Base-by-base conservation (phyloP, 2,329 filamentous ascomycete species). In the Allantophomopsis cytisporea region DNA sequence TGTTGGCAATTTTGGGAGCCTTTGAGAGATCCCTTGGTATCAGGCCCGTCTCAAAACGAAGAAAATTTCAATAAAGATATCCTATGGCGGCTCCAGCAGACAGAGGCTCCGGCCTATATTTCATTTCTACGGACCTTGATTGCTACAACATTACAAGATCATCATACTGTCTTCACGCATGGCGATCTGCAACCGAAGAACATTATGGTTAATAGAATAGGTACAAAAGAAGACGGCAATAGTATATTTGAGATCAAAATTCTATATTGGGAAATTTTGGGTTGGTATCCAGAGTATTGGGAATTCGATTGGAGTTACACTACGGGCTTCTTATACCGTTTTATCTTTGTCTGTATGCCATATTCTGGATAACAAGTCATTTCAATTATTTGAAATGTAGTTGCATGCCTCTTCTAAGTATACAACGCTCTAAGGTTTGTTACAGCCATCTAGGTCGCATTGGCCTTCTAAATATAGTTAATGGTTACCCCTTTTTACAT, bases 151-250 rank as follows among this genome's bases (percentile, higher is more conserved):
- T 28, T 28, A 12, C 23, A 8, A 28, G 2, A 49, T 51, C 28
- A 59, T 38, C n/a, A 62, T 52, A 20, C 15, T 23, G 57, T 64
- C 1, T 64, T 74, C 42, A 67, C 67, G 2, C 68, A 74, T 53
- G 62, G 62, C 3, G 69, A 75, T 48, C 54, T 75, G 10, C 56
- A 54, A 8, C 58, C 57, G 3, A 45, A 61, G 3, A 71, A 70
- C 39, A 65, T 71, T 21, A 42, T 70, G 3, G 52, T 60, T 2
- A 43, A 28, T 28, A 51, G 2, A 60, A 56, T 2, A 60, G 59
- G 13, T 50, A 57, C 7, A 10, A 10, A 28, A 28, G 23, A 28
- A 28, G 23, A 28, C 11, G 23, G 11, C 3, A 28, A 28, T 28
- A 8, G 23, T 12, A 28, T 28, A 12, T 28, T 28, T 28, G 52